Evolutionary conservation across 192 early-diverging fungal species (phyloP).

Genomic region (Entrophospora sp.): DNA sequence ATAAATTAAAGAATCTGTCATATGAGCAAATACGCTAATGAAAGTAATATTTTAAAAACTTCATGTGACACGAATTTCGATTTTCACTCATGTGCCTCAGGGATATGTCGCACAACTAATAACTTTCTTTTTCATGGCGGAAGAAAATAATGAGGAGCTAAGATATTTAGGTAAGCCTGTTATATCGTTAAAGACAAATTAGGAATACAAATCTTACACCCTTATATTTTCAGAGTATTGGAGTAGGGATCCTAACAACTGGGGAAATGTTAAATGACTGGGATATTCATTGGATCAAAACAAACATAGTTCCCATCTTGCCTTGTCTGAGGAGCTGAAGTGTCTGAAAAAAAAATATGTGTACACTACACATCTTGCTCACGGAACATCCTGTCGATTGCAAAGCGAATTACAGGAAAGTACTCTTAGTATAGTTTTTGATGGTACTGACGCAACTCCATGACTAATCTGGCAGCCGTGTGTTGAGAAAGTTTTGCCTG

Average conservation of each 20-base stretch:
- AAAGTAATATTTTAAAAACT: too few relatives aligned
- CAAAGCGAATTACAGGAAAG: conserved; percentile 18
- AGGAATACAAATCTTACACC: too few relatives aligned
- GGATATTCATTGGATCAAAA: conserved; percentile 15
- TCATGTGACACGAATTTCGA: too few relatives aligned
- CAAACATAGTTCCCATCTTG: conserved; percentile 2
- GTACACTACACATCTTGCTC: conserved; percentile 15
- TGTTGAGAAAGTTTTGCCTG: conserved; percentile 15
- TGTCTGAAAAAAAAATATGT: not conserved
- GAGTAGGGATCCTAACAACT: conserved; percentile 15
- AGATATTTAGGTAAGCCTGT: too few relatives aligned
- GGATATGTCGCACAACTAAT: too few relatives aligned
- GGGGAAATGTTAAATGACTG: conserved; percentile 13
- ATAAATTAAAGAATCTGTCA: too few relatives aligned
- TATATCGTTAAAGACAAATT: too few relatives aligned
- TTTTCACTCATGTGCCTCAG: too few relatives aligned
- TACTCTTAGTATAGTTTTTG: conserved; percentile 1
- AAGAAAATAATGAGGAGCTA: too few relatives aligned
- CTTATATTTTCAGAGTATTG: conserved; percentile 11
- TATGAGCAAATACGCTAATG: too few relatives aligned
- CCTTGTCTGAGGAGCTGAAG: conserved; percentile 13
- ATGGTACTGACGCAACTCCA: conserved; percentile 16
- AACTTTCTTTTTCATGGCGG: too few relatives aligned
- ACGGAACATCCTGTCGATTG: not conserved
- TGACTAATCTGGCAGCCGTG: conserved; percentile 20